phyloP scores from a whole-genome alignment of 1,139 yeast species.

The Hansenula lynferdii region DNA sequence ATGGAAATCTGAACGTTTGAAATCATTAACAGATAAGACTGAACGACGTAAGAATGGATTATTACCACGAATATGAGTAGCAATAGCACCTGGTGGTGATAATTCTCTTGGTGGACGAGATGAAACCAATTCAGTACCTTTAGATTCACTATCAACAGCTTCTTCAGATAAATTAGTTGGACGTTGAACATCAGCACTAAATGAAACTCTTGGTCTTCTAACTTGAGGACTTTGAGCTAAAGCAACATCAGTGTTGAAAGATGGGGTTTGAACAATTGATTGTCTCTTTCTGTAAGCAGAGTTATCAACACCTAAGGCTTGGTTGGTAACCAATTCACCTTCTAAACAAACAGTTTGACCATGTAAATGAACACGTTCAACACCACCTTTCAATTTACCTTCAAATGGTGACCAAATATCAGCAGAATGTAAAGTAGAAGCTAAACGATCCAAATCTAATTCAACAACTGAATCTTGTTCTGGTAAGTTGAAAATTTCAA shows the following conservation, averaged over 20 bases:
- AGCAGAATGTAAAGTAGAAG: conserved; percentile 36
- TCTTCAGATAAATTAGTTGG: conserved; percentile 37
- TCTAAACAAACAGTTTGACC: conserved; percentile 81
- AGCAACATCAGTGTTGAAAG: conserved; percentile 15
- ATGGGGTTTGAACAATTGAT: conserved; percentile 20
- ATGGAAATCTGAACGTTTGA: conserved; percentile 84
- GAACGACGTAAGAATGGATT: conserved; percentile 89
- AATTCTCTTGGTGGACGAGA: conserved; percentile 66
- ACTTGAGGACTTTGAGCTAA: conserved; percentile 21
- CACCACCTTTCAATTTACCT: conserved; percentile 63
- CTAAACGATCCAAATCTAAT: conserved; percentile 71
- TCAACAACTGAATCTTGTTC: conserved; percentile 76
- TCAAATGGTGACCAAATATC: conserved; percentile 51
- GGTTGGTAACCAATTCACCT: conserved; percentile 58
- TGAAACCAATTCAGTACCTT: conserved; percentile 70
- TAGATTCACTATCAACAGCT: conserved; percentile 42
- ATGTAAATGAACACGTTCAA: conserved; percentile 81
- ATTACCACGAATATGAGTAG: conserved; percentile 69
- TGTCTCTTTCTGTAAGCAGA: conserved; percentile 25
- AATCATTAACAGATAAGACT: conserved; percentile 82
- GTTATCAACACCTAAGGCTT: conserved; percentile 59
- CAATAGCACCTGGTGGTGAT: conserved; percentile 74
- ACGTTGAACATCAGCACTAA: conserved; percentile 35
- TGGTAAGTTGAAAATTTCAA: conserved; percentile 76
- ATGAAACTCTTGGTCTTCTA: conserved; percentile 35